Evolutionary conservation across 257 asterid species (phyloP).

Genomic region (Linderniella brevidens): DNA sequence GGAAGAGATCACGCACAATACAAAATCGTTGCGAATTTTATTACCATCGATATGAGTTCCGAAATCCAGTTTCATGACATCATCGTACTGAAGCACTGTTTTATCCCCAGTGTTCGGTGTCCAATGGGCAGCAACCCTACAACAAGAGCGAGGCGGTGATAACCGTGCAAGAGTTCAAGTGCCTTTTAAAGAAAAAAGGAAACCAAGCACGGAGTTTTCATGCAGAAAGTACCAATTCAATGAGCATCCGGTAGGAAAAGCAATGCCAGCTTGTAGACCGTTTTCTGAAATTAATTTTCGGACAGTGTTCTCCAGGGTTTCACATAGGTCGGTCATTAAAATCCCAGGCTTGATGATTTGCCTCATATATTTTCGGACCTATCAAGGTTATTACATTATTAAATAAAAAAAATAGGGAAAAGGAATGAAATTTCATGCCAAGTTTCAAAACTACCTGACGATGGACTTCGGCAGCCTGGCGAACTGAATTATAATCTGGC

Average conservation of each 20-base stretch:
- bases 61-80: conserved; percentile 95
- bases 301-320: conserved; percentile 87
- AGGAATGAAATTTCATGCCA: conserved; percentile 7
- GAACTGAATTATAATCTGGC: conserved; percentile 77
- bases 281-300: conserved; percentile 88
- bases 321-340: conserved; percentile 90
- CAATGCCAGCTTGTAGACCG: conserved; percentile 98
- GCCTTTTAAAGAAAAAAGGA: conserved; percentile 1
- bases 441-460: conserved; percentile 58
- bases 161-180: conserved; percentile 6
- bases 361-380: conserved; percentile 82
- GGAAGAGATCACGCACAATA: background rate
- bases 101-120: conserved; percentile 93
- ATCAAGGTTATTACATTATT: background rate
- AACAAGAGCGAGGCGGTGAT: conserved; percentile 5
- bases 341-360: conserved; percentile 84
- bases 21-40: background rate
- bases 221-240: conserved; percentile 47
- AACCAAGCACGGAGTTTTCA: conserved; percentile 1
- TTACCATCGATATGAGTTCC: conserved; percentile 97
- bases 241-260: conserved; percentile 98
- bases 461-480: conserved; percentile 98
- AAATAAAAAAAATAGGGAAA: background rate
- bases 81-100: conserved; percentile 93
- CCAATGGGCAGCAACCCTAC: conserved; percentile 99